Base-by-base conservation (phyloP, 2,329 filamentous ascomycete genomes). In the Alternaria sp. region DNA sequence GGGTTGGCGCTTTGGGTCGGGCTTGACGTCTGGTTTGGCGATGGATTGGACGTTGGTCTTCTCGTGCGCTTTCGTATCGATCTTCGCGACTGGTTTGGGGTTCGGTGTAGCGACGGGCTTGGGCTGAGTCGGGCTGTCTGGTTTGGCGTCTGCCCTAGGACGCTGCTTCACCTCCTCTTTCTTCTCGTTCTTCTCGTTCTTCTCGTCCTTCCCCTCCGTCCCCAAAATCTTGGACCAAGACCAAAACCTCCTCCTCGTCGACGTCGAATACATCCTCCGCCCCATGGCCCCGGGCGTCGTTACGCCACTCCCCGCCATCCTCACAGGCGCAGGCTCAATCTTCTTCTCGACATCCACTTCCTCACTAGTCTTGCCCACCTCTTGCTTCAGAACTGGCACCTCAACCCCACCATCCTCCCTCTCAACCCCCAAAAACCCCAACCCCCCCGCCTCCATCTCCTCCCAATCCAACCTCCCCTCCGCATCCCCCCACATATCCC, bases 371-470 rank as follows among this genome's bases (percentile, higher is more conserved):
- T 3, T 1, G 0, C 32, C 32, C 32, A n/a, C 7, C 12, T n/a
- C n/a, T n/a, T n/a, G n/a, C n/a, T n/a, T n/a, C n/a, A n/a, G n/a
- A n/a, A n/a, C n/a, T n/a, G 12, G 21, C 13, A 13, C 28, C 3
- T 32, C 32, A 36, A 2, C 8, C 15, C 8, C 32, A 10, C 15
- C 15, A 9, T 40, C 32, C 8, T 5, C 25, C 2, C 21, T 15
- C 11, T 65, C 60, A 3, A 60, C 36, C 4, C 26, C 23, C 56
- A 66, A 36, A 19, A 68, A 76, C 8, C 67, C 65, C 58, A 73
- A 36, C 3, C 70, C 68, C 3, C 61, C 59, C 10, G 69, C 64
- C 32, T 73, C 64, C 15, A 73, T 62, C 46, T 73, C 66, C 10
- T 68, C 61, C 65, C 57, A 61, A 25, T 74, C 67, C 6, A 72